Evolutionary conservation across 2,329 filamentous ascomycete genomes (phyloP).

Genomic region (Paraphoma sp.): DNA sequence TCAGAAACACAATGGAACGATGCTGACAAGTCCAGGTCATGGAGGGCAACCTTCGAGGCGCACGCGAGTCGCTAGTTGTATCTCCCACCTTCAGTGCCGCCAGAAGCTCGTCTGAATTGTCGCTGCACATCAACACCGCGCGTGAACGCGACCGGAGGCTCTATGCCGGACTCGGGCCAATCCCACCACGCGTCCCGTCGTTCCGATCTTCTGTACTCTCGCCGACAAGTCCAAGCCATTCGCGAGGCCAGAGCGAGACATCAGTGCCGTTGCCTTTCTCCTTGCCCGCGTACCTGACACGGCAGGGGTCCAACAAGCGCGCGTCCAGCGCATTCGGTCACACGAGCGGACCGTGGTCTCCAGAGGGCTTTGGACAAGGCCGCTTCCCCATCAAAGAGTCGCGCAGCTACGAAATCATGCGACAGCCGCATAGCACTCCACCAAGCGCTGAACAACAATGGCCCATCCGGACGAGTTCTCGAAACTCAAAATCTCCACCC

Average conservation of each 20-base stretch:
- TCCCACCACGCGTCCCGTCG: slow-evolving; percentile 39
- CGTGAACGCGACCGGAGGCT: slow-evolving; percentile 44
- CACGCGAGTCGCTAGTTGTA: slow-evolving; percentile 70
- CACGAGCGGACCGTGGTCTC: slow-evolving; percentile 46
- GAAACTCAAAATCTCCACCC: slow-evolving; percentile 44
- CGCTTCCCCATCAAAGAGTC: slow-evolving; percentile 47
- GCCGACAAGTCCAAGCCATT: slow-evolving; percentile 43
- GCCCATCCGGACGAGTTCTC: slow-evolving; percentile 31
- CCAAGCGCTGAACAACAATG: slow-evolving; percentile 23
- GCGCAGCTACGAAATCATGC: slow-evolving; percentile 50
- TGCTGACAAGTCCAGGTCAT: slow-evolving; percentile 70
- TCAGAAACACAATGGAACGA: slow-evolving; percentile 3
- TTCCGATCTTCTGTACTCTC: slow-evolving; percentile 44
- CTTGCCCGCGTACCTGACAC: slow-evolving; percentile 35
- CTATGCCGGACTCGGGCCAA: slow-evolving; percentile 46
- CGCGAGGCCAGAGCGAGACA: slow-evolving; percentile 51
- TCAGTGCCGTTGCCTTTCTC: slow-evolving; percentile 43
- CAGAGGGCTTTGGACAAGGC: slow-evolving; percentile 42
- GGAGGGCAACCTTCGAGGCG: slow-evolving; percentile 87
- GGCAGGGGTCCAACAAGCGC: slow-evolving; percentile 38
- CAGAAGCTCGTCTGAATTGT: slow-evolving; percentile 39
- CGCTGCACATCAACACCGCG: slow-evolving; percentile 41
- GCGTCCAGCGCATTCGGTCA: slow-evolving; percentile 49
- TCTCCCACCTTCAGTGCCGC: slow-evolving; percentile 58
- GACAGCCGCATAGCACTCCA: slow-evolving; percentile 38